A percentile compares a stretch with the other conserved stretches of the same genome.
Conservation (phyloP, 192 early-diverging fungal species). For the Spizellomyces punctatus region DNA sequence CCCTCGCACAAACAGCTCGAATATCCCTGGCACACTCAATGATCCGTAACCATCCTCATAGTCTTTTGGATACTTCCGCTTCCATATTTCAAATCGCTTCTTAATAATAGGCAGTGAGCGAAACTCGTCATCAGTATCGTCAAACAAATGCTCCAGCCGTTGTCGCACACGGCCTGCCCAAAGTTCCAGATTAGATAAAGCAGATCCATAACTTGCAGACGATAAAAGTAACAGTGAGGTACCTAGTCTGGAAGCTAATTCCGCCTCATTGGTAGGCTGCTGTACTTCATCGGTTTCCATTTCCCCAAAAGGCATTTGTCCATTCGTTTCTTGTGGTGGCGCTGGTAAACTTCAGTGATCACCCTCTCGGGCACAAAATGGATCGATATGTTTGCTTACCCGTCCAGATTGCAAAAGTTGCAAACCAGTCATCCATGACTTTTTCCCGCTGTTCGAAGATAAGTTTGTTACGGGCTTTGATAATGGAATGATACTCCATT, state of each 20-base stretch:
- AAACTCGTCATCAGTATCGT: slow-evolving; percentile 37
- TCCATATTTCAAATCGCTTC: slow-evolving; percentile 38
- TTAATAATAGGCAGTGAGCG: slow-evolving; percentile 31
- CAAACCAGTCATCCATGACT: background rate
- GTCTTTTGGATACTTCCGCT: slow-evolving; percentile 31
- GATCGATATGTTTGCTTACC: too few relatives aligned
- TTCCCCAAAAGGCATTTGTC: background rate
- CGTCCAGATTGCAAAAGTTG: background rate
- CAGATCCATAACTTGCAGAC: background rate
- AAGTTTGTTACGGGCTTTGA: background rate
- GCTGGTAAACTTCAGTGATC: too few relatives aligned
- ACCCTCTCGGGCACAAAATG: too few relatives aligned
- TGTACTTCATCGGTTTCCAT: background rate
- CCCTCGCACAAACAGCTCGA: slow-evolving; percentile 38
- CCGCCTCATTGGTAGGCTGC: background rate
- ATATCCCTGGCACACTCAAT: slow-evolving; percentile 32
- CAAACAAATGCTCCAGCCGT: slow-evolving; percentile 24
- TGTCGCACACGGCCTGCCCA: background rate
- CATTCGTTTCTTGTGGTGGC: background rate
- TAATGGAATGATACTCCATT: slow-evolving; percentile 1
- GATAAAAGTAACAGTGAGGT: background rate
- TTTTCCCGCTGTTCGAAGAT: background rate
- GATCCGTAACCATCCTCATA: slow-evolving; percentile 36
- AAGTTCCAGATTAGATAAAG: background rate
- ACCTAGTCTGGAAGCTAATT: background rate